Percentiles rank a stretch among this genome's conserved stretches.
Evolutionary conservation across 768 basidiomycete genomes (phyloP).

Genomic region (Leccinum variicolor): DNA sequence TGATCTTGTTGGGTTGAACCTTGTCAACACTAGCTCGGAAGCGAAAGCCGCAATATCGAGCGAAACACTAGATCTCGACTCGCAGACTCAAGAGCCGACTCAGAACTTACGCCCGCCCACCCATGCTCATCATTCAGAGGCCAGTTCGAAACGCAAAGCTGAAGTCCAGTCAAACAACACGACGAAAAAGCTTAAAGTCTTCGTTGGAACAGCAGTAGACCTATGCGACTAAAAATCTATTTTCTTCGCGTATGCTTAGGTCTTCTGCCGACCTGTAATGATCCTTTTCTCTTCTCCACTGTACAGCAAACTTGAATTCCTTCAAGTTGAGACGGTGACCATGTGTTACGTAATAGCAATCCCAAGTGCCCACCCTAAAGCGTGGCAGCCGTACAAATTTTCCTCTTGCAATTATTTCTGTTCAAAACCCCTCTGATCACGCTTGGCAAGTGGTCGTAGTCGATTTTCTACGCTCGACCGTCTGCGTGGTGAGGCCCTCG

Average conservation of each 20-base stretch:
- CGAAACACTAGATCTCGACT: constrained; percentile 16
- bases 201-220: constrained; percentile 64
- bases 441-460: constrained; percentile 44
- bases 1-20: neutral
- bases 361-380: constrained; percentile 36
- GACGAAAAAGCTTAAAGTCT: constrained; percentile 69
- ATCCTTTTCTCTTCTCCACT: neutral
- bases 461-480: constrained; percentile 35
- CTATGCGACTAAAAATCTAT: constrained; percentile 57
- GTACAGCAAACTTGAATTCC: neutral
- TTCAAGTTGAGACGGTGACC: too few relatives aligned
- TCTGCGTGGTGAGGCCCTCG: constrained; percentile 61
- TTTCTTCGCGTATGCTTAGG: neutral
- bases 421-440: constrained; percentile 36
- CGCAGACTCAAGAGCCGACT: constrained; percentile 42
- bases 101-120: constrained; percentile 24
- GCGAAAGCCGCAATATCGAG: neutral
- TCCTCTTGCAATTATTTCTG: neutral
- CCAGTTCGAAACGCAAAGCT: constrained; percentile 35
- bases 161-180: constrained; percentile 10
- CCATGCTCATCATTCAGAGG: constrained; percentile 15
- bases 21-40: neutral
- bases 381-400: neutral
- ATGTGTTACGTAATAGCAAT: neutral
- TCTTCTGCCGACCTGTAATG: neutral